Base-by-base conservation (phyloP, 2,329 filamentous ascomycete genomes). In the Venturia carpophila region DNA sequence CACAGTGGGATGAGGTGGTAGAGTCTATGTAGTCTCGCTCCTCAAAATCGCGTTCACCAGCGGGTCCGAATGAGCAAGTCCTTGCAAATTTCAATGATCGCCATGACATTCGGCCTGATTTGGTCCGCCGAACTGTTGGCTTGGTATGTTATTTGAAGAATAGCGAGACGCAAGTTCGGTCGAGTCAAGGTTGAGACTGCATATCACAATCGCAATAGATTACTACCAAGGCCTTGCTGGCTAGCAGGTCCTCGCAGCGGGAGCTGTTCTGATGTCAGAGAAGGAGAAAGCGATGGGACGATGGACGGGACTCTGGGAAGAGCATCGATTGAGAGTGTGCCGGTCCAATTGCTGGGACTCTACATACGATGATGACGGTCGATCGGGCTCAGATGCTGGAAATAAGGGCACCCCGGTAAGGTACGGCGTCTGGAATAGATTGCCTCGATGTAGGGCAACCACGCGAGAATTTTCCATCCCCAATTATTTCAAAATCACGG, bases 401-500 rank as follows among this genome's bases (percentile, higher is more conserved):
- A 55, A 55, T 30, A 55, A 55, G 5, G 11, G 49, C 49, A 55
- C 15, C 49, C 60, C 5, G 3, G 37, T 45, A 61, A 61, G 60
- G 37, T 61, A 61, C 30, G 17, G 34, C n/a, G 60, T 61, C 37
- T 61, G 39, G 37, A 43, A 61, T 61, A 61, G 60, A 61, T 61
- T 41, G 37, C 17, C 30, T 15, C 9, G 39, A 15, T 30, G n/a
- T 27, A 58, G 52, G 52, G 27, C 2, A 58, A 11, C 52, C 52
- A 37, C 52, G 52, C 37, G 52, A 37, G 17, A 37, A 58, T 39
- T 27, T 37, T n/a, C 30, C 30, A 37, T 19, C 15, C 30, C 52
- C 52, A 37, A 58, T 19, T 34, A 17, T 58, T 37, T 5, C 27
- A n/a, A 17, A 37, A 37, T 58, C 52, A 58, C 11, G 30, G 52